Conservation (phyloP, 2,329 filamentous ascomycete genomes). For the Epichloe festucae region DNA sequence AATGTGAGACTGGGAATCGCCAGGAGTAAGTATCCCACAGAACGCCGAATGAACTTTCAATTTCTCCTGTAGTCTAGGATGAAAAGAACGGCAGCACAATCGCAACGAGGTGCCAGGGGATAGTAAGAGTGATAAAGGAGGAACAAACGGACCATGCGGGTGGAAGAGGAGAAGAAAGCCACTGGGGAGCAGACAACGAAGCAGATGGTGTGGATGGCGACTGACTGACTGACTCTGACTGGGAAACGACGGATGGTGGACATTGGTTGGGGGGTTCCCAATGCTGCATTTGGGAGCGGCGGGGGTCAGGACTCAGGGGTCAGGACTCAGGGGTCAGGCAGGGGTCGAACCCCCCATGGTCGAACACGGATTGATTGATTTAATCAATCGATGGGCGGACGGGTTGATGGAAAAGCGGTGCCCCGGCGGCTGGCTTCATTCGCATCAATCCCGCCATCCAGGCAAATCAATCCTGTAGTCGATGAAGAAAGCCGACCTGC, state of each 20-base stretch:
- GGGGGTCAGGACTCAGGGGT: background rate
- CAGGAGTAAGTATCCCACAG: background rate
- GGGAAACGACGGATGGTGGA: background rate
- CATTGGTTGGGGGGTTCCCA: background rate
- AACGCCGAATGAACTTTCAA: background rate
- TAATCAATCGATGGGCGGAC: no score
- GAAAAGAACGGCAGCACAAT: background rate
- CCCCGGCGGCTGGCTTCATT: no score
- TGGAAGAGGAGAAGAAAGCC: background rate
- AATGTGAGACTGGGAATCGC: conserved; percentile 1
- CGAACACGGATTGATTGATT: background rate
- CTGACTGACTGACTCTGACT: background rate
- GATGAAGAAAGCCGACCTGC: no score
- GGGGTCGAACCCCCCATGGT: background rate
- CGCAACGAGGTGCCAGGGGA: background rate
- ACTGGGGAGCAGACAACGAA: background rate
- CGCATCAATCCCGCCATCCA: no score
- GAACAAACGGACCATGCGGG: background rate
- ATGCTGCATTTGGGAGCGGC: background rate
- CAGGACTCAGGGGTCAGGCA: background rate
- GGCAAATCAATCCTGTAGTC: no score
- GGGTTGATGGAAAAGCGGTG: no score
- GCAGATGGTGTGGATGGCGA: background rate
- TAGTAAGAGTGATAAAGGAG: background rate
- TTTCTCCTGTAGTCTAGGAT: background rate